These are phyloP conservation scores for Fusarium transvaalense DNA, from an alignment of 2,329 filamentous ascomycete genomes.

Conservation along the genomic window DNA sequence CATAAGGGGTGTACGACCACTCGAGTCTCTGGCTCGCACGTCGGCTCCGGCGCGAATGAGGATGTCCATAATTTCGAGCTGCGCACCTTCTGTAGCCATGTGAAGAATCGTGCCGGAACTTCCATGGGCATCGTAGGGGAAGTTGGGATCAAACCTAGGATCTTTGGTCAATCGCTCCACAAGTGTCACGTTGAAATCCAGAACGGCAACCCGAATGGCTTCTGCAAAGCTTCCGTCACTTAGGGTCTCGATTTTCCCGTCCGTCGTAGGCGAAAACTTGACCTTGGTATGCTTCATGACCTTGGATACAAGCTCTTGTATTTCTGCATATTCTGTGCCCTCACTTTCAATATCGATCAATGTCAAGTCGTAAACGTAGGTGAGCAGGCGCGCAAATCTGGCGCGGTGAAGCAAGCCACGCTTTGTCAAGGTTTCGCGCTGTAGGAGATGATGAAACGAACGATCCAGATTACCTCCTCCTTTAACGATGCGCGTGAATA, in stretches of 20 bases:
- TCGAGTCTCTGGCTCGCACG: constrained; percentile 46
- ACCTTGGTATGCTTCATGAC: constrained; percentile 35
- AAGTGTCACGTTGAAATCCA: constrained; percentile 43
- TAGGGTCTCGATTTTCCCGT: constrained; percentile 22
- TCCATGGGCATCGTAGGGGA: constrained; percentile 24
- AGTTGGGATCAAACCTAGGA: constrained; percentile 50
- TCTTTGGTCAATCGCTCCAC: constrained; percentile 49
- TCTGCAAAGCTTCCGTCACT: constrained; percentile 38
- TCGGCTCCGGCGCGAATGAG: constrained; percentile 49
- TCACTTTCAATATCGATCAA: constrained; percentile 18
- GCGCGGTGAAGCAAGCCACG: constrained; percentile 20
- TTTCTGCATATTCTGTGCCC: constrained; percentile 17
- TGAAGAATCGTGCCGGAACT: constrained; percentile 51
- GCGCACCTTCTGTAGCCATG: constrained; percentile 46
- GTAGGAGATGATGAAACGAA: constrained; percentile 35
- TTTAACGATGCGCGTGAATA: constrained; percentile 43
- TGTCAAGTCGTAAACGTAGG: constrained; percentile 44
- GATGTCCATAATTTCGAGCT: constrained; percentile 46
- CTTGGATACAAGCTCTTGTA: constrained; percentile 28
- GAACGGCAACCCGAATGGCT: constrained; percentile 45
- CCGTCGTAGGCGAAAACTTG: constrained; percentile 25
- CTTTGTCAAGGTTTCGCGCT: constrained; percentile 21
- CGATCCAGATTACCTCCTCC: constrained; percentile 34
- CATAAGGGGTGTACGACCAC: constrained; percentile 55
- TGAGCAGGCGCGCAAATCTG: constrained; percentile 42